phyloP scores from a whole-genome alignment of 2,329 filamentous ascomycete genomes.

The Phialemoniopsis sp. region DNA sequence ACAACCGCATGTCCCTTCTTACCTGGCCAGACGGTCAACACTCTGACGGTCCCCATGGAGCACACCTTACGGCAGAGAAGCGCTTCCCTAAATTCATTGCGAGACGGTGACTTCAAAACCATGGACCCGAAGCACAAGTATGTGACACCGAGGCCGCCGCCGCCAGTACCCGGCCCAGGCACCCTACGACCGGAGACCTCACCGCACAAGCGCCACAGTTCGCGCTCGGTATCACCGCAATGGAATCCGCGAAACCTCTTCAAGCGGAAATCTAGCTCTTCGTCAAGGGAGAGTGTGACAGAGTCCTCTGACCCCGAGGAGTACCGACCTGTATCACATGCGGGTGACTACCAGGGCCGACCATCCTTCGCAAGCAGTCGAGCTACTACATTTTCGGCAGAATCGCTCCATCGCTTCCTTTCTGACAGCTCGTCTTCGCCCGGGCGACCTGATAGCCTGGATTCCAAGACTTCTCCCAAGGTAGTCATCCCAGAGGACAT shows the following conservation, averaged over 20 bases:
- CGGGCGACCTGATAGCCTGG: slow-evolving; percentile 12
- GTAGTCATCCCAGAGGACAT: slow-evolving; percentile 39
- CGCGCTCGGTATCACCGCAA: no score
- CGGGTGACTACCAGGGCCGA: slow-evolving; percentile 23
- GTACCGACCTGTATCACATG: slow-evolving; percentile 12
- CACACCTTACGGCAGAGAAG: slow-evolving; percentile 55
- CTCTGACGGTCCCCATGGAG: slow-evolving; percentile 75
- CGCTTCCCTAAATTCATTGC: slow-evolving; percentile 59
- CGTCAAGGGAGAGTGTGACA: slow-evolving; percentile 17
- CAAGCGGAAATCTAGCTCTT: slow-evolving; percentile 31
- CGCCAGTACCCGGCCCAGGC: slow-evolving; percentile 34
- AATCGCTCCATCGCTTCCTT: slow-evolving; percentile 48
- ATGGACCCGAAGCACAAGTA: slow-evolving; percentile 78
- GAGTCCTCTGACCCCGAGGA: slow-evolving; percentile 26
- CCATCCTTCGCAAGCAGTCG: slow-evolving; percentile 36
- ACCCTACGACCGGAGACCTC: no score
- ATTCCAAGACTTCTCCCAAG: no score
- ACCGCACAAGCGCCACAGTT: slow-evolving; percentile 20
- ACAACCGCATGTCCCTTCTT: slow-evolving; percentile 81
- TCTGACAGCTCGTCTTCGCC: slow-evolving; percentile 36
- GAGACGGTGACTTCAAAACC: slow-evolving; percentile 59
- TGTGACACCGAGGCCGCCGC: slow-evolving; percentile 59
- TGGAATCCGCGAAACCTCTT: slow-evolving; percentile 40
- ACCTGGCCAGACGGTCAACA: slow-evolving; percentile 83
- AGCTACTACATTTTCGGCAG: slow-evolving; percentile 50